Conservation (phyloP, 202 grass and related monocot genomes). For the Miscanthus sacchariflorus region DNA sequence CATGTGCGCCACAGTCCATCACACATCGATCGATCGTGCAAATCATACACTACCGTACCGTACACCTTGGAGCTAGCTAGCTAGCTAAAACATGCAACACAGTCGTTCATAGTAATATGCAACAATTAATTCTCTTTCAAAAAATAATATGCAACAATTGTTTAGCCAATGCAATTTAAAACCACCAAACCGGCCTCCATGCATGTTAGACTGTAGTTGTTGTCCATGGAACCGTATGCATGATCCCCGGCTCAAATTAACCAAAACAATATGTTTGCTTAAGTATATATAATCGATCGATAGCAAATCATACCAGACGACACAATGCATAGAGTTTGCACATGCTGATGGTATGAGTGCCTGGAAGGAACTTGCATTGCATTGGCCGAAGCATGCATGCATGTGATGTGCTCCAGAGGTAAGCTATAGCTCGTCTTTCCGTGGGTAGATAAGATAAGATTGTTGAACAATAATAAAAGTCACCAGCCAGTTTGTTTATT, state of each 20-base stretch:
- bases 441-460: background rate
- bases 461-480: constrained; percentile 11
- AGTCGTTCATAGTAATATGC: too few species aligned
- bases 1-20: too few species aligned
- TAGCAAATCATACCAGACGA: background rate
- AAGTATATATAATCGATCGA: background rate
- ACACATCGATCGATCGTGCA: background rate
- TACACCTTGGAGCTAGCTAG: background rate
- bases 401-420: background rate
- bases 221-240: constrained; percentile 8
- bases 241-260: background rate
- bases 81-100: too few species aligned
- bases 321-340: background rate
- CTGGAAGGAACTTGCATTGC: background rate
- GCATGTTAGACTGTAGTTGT: too few species aligned
- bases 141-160: background rate
- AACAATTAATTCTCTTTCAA: too few species aligned
- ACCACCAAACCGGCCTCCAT: background rate
- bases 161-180: background rate
- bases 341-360: background rate
- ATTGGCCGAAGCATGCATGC: background rate
- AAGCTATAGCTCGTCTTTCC: background rate
- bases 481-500: background rate
- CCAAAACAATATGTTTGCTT: background rate
- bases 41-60: background rate